Base-by-base conservation (phyloP, 805 yeast species). In the Zygoascus flipseniorum region DNA sequence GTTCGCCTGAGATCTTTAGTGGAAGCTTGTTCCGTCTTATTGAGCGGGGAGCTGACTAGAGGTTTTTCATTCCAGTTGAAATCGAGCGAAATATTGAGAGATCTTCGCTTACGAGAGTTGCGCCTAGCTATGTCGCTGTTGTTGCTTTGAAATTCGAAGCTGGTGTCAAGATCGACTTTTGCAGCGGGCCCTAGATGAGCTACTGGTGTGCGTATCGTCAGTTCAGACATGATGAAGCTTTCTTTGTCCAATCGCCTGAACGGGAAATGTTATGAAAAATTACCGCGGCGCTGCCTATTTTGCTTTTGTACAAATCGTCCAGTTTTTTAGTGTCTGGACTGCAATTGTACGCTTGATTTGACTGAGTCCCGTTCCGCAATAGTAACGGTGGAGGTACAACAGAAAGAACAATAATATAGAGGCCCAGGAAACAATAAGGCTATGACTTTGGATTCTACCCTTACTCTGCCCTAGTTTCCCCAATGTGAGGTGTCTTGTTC, bases 81-180 rank as follows among this genome's bases (percentile, higher is more conserved):
- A 44, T 44, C 47, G 14, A 26, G 26, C 9, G 45, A 43, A 13
- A 57, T 45, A 32, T 58, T 58, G 20, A 58, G 46, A 23, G 61
- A 58, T 51, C 58, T 42, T 31, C 61, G 43, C 43, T 57, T 58
- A 3, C 60, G 49, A n/a, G 39, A 26, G 16, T 45, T 11, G 50
- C 31, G 46, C 26, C 37, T 18, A 31, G 14, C 43, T 26, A 19
- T 31, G 13, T 35, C 44, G 41, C 31, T n/a, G 35, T 45, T 32
- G 31, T 31, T 41, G 31, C 19, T 18, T 10, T 13, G 42, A 37
- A 14, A 14, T 6, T 19, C 45, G 45, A 23, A 23, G 45, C 45
- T 16, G 18, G 18, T 16, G 42, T n/a, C 42, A 8, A 14, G 23
- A 18, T 23, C 14, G 18, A 13, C 18, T 42, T 42, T 23, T 18